A percentile compares a stretch with the other conserved stretches of the same genome.
Evolutionary conservation across 352 stramenopile species (phyloP).

Genomic region (Phytophthora chlamydospora): DNA sequence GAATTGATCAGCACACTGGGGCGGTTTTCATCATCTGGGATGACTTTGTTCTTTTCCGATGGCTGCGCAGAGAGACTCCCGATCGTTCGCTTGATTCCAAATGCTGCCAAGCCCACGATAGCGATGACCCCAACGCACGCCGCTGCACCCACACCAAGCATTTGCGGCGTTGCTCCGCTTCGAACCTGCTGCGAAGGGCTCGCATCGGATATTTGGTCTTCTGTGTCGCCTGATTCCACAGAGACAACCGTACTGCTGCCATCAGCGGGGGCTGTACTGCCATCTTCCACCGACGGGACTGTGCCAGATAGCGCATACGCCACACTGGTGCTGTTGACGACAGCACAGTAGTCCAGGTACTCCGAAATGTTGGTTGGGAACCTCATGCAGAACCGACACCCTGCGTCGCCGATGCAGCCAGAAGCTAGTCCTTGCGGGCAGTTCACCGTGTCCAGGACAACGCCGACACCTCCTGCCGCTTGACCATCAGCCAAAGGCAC

Average conservation of each 20-base stretch:
- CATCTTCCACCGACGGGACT: constrained; percentile 1
- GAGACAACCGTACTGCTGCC: neutral
- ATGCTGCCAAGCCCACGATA: constrained; percentile 13
- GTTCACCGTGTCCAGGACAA: constrained; percentile 34
- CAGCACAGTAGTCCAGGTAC: constrained; percentile 35
- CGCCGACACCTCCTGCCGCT: constrained; percentile 31
- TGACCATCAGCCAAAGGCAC: constrained; percentile 33
- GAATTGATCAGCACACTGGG: constrained; percentile 28
- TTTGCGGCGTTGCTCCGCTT: neutral
- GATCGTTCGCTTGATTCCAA: constrained; percentile 18
- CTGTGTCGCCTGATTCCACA: neutral
- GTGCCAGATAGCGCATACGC: constrained; percentile 18
- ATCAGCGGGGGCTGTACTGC: neutral
- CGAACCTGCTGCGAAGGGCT: neutral
- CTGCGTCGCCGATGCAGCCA: constrained; percentile 30
- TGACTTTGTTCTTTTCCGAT: constrained; percentile 15
- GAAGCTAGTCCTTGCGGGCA: constrained; percentile 32
- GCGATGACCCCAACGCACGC: constrained; percentile 17
- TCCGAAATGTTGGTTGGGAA: constrained; percentile 31
- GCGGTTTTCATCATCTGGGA: constrained; percentile 9
- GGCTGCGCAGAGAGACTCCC: constrained; percentile 1
- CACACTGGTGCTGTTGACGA: constrained; percentile 19
- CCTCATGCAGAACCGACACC: constrained; percentile 42
- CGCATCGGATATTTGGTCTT: neutral
- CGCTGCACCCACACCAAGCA: constrained; percentile 6